Percentiles rank a stretch among this genome's conserved stretches.
Evolutionary conservation across 2,329 filamentous ascomycete species (phyloP).

Genomic region (Arthrobotrys megalospora): DNA sequence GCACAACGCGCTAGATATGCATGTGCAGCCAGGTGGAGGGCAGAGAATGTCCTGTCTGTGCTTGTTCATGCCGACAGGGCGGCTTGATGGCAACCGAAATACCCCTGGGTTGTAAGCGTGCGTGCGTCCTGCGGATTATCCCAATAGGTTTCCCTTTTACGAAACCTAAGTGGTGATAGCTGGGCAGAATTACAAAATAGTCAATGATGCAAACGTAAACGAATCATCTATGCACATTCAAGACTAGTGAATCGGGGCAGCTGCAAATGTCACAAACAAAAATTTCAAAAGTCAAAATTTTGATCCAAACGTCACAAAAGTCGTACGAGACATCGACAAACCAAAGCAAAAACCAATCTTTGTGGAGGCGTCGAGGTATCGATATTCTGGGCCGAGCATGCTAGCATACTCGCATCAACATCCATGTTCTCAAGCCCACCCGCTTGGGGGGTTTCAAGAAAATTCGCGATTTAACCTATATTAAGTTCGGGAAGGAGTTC

Average conservation of each 20-base stretch:
- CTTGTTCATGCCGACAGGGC: conserved; percentile 15
- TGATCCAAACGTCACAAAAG: conserved; percentile 11
- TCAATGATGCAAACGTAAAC: conserved; percentile 17
- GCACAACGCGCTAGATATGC: conserved; percentile 43
- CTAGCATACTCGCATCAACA: not conserved
- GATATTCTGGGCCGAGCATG: not conserved
- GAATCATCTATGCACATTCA: conserved; percentile 2
- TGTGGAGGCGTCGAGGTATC: not conserved
- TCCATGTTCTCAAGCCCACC: not conserved
- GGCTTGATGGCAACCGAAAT: conserved; percentile 41
- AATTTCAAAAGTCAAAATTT: not conserved
- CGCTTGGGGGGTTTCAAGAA: not conserved
- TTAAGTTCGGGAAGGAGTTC: conserved; percentile 36
- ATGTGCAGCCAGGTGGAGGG: conserved; percentile 27
- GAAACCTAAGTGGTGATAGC: conserved; percentile 2
- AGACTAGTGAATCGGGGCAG: not conserved
- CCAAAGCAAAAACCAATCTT: not conserved
- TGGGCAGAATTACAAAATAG: conserved; percentile 8
- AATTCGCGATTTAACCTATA: conserved; percentile 17
- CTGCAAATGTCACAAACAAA: conserved; percentile 4
- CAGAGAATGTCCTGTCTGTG: conserved; percentile 9
- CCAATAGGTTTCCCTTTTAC: conserved; percentile 4
- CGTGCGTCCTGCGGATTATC: conserved; percentile 23
- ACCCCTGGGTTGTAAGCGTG: conserved; percentile 26
- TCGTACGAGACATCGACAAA: conserved; percentile 14